Base-by-base conservation (phyloP, 2,329 filamentous ascomycete genomes). In the Nothophoma quercina region DNA sequence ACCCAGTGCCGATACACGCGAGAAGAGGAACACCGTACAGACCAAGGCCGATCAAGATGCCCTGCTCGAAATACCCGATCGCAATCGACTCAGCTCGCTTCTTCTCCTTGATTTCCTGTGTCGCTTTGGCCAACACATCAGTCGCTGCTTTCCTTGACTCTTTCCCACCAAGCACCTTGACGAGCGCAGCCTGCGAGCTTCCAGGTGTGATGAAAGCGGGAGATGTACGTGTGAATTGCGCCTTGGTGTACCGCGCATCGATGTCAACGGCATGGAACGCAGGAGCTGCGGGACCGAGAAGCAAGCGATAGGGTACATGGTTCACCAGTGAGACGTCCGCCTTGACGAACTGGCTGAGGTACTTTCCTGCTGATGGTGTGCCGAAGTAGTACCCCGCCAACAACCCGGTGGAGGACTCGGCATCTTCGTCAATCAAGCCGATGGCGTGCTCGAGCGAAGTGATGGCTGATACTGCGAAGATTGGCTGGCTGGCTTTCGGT, bases 371-470 rank as follows among this genome's bases (percentile, higher is more conserved):
- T 1, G 73, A 56, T 0, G 79, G 73, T 18, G 73, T 72, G 8
- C 79, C 78, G 63, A 85, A 87, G 55, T 82, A 74, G 59, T 84
- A 86, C 2, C 78, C 74, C 16, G 81, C 81, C 1, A 79, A 68
- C 1, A 81, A 61, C 2, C 36, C 56, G 0, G 58, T 34, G 52
- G 52, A 34, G 2, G 49, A 33, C 2, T 58, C 68, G n/a, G 64
- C 72, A 58, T 67, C 65, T 43, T 72, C 74, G 13, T 76, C 63
- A 5, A 65, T 44, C 10, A 81, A 64, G 51, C 82, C 79, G 57
- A 85, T 83, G 5, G 79, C 80, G 63, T 85, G 81, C 47, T 85
- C 82, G 16, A 85, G 71, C 39, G 79, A 81, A 6, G 74, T 79
- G 8, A 82, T 72, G 0, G 76, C 59, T 22, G 79, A 75, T n/a